Evolutionary conservation across 768 basidiomycete species (phyloP).

Genomic region (Termitomyces sp.): DNA sequence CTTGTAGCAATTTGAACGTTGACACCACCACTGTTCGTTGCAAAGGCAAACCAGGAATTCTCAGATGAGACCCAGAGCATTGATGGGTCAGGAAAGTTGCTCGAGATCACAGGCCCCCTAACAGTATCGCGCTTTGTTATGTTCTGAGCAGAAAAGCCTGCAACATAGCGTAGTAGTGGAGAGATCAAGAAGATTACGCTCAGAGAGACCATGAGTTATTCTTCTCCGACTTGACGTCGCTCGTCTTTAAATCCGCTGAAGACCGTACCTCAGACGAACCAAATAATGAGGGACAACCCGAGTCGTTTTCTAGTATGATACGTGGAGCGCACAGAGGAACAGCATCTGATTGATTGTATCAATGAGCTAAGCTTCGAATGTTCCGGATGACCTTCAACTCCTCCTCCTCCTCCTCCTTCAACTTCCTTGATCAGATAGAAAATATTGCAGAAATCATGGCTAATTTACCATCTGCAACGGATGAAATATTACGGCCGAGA

Average conservation of each 20-base stretch:
- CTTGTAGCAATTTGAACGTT: conserved; percentile 12
- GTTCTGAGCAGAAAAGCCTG: conserved; percentile 5
- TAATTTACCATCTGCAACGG: too few relatives aligned
- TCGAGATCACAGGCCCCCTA: conserved; percentile 7
- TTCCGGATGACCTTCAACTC: not conserved
- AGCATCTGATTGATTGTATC: not conserved
- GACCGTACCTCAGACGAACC: too few relatives aligned
- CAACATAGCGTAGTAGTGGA: not conserved
- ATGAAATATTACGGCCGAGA: not conserved
- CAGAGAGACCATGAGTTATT: not conserved
- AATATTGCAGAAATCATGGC: too few relatives aligned
- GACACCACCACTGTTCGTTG: conserved; percentile 7
- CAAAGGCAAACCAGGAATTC: conserved; percentile 13
- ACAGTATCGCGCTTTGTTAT: conserved; percentile 11
- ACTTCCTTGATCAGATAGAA: not conserved
- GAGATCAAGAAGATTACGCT: not conserved
- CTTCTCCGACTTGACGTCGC: not conserved
- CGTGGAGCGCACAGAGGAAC: not conserved
- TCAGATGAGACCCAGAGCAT: conserved; percentile 11
- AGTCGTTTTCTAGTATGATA: not conserved
- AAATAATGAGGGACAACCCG: not conserved
- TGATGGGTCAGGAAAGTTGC: conserved; percentile 13
- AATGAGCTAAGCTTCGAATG: not conserved
- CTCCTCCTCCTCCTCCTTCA: too few relatives aligned
- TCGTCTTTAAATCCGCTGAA: too few relatives aligned